Evolutionary conservation across 1,139 yeast genomes (phyloP).

Genomic region (Magnusiomyces suaveolens): DNA sequence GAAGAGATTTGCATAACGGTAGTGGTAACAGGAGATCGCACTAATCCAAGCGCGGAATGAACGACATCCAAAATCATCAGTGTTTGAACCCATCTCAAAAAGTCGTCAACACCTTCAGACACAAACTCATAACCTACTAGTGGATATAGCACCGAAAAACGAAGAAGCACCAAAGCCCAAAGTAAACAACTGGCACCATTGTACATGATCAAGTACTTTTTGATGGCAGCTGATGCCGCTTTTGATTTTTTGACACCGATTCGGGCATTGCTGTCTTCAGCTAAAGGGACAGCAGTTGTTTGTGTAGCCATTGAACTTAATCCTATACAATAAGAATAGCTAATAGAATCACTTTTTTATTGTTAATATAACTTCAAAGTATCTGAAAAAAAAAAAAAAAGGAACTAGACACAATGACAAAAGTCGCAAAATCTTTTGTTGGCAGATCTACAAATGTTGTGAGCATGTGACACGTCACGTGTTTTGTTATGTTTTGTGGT

Average conservation of each 20-base stretch:
- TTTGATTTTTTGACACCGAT: not conserved
- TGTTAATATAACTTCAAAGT: no score
- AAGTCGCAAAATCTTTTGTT: no score
- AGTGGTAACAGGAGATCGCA: conserved; percentile 74
- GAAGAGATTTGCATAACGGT: conserved; percentile 82
- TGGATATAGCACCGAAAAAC: conserved; percentile 31
- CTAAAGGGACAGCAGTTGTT: not conserved
- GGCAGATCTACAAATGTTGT: no score
- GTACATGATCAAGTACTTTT: conserved; percentile 38
- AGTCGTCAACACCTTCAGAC: conserved; percentile 48
- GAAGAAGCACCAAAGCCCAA: conserved; percentile 52
- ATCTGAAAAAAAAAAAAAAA: no score
- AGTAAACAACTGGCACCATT: conserved; percentile 57
- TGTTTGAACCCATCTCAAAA: conserved; percentile 67
- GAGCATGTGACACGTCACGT: no score
- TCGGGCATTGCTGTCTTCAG: not conserved
- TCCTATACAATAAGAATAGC: no score
- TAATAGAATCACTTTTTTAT: not conserved
- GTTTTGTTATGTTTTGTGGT: no score
- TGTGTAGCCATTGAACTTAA: not conserved
- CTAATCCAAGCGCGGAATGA: conserved; percentile 66
- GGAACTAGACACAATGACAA: no score
- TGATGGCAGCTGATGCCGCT: not conserved
- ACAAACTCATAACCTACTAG: conserved; percentile 40
- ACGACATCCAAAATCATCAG: conserved; percentile 72